Conservation (phyloP, 305 asterid genomes). For the Solanum hybrid region DNA sequence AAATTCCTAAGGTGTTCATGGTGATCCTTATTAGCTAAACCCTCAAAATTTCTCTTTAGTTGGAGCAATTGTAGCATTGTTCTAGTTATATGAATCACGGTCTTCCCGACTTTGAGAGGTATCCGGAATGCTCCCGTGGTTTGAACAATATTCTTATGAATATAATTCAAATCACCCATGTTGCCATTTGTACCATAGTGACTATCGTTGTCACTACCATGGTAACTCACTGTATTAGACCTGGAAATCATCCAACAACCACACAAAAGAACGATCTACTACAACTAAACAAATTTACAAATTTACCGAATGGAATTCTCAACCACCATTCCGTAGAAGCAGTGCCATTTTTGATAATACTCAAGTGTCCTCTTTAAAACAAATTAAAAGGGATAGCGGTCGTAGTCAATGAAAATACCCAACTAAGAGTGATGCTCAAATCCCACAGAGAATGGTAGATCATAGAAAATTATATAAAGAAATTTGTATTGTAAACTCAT, state of each 20-base stretch:
- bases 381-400: neutral
- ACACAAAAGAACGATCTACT: neutral
- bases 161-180: too few species aligned
- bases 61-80: too few species aligned
- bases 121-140: too few species aligned
- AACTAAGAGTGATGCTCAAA: neutral
- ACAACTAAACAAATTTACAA: neutral
- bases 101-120: too few species aligned
- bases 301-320: neutral
- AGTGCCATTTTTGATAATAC: neutral
- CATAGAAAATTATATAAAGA: too few species aligned
- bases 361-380: neutral
- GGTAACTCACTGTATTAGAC: neutral
- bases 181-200: neutral
- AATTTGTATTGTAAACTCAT: neutral
- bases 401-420: neutral
- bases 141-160: too few species aligned
- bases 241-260: neutral
- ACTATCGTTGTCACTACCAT: neutral
- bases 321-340: neutral
- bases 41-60: too few species aligned
- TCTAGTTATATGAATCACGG: too few species aligned
- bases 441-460: neutral
- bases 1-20: too few species aligned
- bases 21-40: too few species aligned